phyloP scores from a whole-genome alignment of 176 grass and related monocot species.

The Panicum miliaceum region DNA sequence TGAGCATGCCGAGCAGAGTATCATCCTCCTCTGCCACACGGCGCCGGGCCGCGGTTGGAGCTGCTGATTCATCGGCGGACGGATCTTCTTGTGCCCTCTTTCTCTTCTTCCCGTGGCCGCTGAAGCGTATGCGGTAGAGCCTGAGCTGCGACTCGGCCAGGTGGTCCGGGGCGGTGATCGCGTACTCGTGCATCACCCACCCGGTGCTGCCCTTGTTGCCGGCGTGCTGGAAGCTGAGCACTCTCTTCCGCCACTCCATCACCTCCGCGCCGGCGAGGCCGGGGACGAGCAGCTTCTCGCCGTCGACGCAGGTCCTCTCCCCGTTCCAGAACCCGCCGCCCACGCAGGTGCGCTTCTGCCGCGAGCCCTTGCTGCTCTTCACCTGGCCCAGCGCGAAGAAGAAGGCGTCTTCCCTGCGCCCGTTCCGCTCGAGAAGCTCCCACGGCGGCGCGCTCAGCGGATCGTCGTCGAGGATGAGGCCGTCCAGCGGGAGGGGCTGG shows the following conservation, averaged over 20 bases:
- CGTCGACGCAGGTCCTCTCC: background rate
- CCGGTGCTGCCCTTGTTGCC: background rate
- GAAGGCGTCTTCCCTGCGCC: background rate
- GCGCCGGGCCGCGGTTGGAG: background rate
- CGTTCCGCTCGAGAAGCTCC: background rate
- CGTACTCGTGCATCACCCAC: background rate
- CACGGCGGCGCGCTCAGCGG: constrained; percentile 19
- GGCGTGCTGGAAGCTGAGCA: background rate
- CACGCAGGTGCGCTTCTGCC: background rate
- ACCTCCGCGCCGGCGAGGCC: background rate
- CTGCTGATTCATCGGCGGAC: background rate
- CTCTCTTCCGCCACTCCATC: background rate
- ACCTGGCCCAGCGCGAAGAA: background rate
- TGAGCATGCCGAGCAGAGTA: background rate
- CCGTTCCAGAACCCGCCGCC: background rate
- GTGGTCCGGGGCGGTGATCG: background rate
- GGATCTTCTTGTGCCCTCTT: background rate
- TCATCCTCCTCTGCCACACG: background rate
- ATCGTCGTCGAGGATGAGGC: background rate
- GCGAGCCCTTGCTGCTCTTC: background rate
- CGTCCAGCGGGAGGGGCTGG: background rate
- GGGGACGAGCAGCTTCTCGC: background rate
- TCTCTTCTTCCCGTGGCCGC: constrained; percentile 5
- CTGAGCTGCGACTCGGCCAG: background rate
- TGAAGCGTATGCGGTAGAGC: background rate